Conservation (phyloP, 2,329 filamentous ascomycete genomes). For the Diaporthe citrichinensis region DNA sequence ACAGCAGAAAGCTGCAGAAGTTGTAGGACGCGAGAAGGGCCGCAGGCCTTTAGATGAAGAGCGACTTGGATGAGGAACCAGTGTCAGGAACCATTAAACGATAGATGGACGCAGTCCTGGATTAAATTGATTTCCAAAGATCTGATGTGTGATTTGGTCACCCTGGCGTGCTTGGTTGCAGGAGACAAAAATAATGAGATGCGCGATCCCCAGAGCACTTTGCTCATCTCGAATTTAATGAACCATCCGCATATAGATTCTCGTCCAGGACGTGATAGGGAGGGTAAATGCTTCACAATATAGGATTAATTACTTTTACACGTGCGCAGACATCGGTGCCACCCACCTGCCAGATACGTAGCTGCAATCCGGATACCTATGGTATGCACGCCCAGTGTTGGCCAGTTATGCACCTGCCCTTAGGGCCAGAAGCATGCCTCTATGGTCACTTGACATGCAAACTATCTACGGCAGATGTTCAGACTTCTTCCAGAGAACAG, state of each 20-base stretch:
- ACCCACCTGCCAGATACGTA: not conserved
- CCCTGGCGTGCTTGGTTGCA: not conserved
- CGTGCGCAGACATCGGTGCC: conserved; percentile 1
- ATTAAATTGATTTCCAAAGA: conserved; percentile 31
- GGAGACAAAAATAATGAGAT: not conserved
- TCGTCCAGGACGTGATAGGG: not conserved
- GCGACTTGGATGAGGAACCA: conserved; percentile 14
- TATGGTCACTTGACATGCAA: not conserved
- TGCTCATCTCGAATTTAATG: not conserved
- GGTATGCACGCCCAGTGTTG: not conserved
- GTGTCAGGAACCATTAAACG: conserved; percentile 20
- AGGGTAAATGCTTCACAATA: conserved; percentile 27
- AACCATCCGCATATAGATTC: not conserved
- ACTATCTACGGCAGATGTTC: not conserved
- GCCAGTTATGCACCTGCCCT: not conserved
- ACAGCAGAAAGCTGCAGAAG: conserved; percentile 14
- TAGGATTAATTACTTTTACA: conserved; percentile 5
- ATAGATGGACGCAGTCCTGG: conserved; percentile 20
- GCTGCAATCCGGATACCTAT: not conserved
- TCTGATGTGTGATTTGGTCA: conserved; percentile 7
- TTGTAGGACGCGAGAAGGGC: conserved; percentile 31
- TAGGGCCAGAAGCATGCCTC: too few species aligned
- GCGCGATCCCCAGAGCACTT: not conserved
- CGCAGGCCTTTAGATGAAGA: conserved; percentile 29
- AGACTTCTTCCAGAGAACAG: not conserved